Base-by-base conservation (phyloP, 352 stramenopile genomes). In the Peronosclerospora sorghi region DNA sequence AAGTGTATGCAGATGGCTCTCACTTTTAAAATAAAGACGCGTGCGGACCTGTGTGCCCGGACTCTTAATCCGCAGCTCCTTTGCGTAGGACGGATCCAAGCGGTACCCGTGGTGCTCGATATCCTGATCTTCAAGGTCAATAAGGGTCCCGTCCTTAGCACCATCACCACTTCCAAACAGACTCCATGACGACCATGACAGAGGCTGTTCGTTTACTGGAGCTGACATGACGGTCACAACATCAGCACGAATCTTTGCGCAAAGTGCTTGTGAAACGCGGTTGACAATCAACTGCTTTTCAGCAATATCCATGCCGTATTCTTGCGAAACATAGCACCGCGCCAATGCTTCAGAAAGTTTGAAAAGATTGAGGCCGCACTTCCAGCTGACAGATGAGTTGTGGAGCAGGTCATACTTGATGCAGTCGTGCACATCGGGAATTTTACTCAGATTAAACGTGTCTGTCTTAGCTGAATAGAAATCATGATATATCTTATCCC, bases 21-120 rank as follows among this genome's bases (percentile, higher is more conserved):
- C 97, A 32, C 89, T 98, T 12, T 96, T 99, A 54, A 99, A 99
- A 63, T 99, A 99, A 13, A 99, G 69, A 4, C 96, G 83, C 20
- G 95, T 99, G 48, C 96, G 90, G 42, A 93, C 76, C 54, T 88
- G 77, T 7, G 75, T 90, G 4, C 68, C 71, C 0, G 80, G 77
- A 35, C 75, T 89, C 58, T 98, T 98, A 62, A 98, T 98, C 28
- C 84, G 82, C 26, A 98, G 60, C 51, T 99, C 96, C 35, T 88
- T 88, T 5, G 73, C 78, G 26, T 82, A 93, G 5, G 76, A 79
- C 10, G 80, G 78, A 34, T 95, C 81, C 36, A 95, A 64, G 3
- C 80, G 76, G 35, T 95, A 94, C n/a, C 80, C 79, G 49, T 86
- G 81, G 48, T 95, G 82, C 44, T 93, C 77, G 10, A 93, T 55